phyloP scores from a whole-genome alignment of 768 basidiomycete genomes.

The Lactarius hatsudake region DNA sequence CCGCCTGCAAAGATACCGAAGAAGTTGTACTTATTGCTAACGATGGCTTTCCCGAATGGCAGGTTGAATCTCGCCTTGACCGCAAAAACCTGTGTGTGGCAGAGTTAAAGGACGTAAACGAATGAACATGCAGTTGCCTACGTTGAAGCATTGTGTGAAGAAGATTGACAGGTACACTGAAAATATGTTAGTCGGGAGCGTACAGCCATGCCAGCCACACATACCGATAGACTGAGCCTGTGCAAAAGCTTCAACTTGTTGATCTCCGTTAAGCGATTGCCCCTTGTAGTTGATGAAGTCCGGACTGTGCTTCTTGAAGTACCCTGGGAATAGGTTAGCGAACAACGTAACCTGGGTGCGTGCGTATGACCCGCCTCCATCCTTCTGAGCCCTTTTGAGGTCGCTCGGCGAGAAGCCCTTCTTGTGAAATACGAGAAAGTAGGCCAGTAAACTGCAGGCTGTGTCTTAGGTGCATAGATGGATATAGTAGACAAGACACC shows the following conservation, averaged over 20 bases:
- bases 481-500: slow-evolving; percentile 30
- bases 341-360: not conserved
- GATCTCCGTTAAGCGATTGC: slow-evolving; percentile 40
- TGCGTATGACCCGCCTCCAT: slow-evolving; percentile 10
- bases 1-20: slow-evolving; percentile 59
- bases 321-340: slow-evolving; percentile 35
- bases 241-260: slow-evolving; percentile 57
- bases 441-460: slow-evolving; percentile 48
- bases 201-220: slow-evolving; percentile 15
- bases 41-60: slow-evolving; percentile 57
- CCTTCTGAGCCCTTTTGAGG: slow-evolving; percentile 48
- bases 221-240: slow-evolving; percentile 61
- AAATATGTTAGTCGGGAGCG: slow-evolving; percentile 1
- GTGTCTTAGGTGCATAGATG: not conserved
- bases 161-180: slow-evolving; percentile 62
- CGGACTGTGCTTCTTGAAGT: slow-evolving; percentile 47
- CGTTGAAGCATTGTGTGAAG: slow-evolving; percentile 69
- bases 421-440: slow-evolving; percentile 65
- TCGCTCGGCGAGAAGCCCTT: slow-evolving; percentile 60
- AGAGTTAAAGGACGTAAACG: not conserved
- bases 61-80: slow-evolving; percentile 61
- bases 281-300: slow-evolving; percentile 58
- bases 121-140: slow-evolving; percentile 31
- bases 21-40: slow-evolving; percentile 65
- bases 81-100: slow-evolving; percentile 50